phyloP scores from a whole-genome alignment of 352 stramenopile genomes.

The Elongisporangium prolatum region DNA sequence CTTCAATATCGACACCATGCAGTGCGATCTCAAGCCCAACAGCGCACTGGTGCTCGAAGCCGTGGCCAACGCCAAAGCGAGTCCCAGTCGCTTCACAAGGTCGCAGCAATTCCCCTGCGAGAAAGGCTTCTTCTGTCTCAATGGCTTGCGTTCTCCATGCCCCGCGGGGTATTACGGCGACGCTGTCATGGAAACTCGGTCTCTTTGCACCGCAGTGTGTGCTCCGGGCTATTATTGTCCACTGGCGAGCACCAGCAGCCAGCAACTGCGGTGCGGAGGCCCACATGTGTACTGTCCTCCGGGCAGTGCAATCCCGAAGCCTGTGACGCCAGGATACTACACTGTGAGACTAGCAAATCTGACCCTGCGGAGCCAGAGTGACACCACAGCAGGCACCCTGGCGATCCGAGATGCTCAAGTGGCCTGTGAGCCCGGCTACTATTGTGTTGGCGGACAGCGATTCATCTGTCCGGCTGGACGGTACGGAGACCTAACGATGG shows the following conservation, averaged over 20 bases:
- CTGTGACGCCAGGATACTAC: constrained; percentile 62
- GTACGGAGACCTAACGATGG: constrained; percentile 36
- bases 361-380: background rate
- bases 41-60: constrained; percentile 2
- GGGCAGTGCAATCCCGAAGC: constrained; percentile 44
- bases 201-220: constrained; percentile 38
- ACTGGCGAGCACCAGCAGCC: constrained; percentile 46
- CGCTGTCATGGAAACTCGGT: constrained; percentile 19
- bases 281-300: constrained; percentile 54
- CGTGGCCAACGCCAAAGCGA: constrained; percentile 7
- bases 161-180: constrained; percentile 43
- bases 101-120: constrained; percentile 53
- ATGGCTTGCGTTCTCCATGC: constrained; percentile 47
- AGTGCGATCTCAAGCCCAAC: constrained; percentile 22
- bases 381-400: constrained; percentile 10
- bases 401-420: constrained; percentile 41
- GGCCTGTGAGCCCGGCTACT: constrained; percentile 62
- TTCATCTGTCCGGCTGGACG: constrained; percentile 57
- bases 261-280: constrained; percentile 21
- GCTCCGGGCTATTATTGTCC: constrained; percentile 57
- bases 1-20: constrained; percentile 23
- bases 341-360: constrained; percentile 20
- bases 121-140: constrained; percentile 48
- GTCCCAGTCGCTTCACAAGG: constrained; percentile 35
- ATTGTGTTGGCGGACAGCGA: constrained; percentile 46